Percentiles rank a stretch among this genome's conserved stretches.
These are phyloP conservation scores for Aureobasidium sp. DNA, from an alignment of 2,329 filamentous ascomycete species.

Conservation along the genomic window DNA sequence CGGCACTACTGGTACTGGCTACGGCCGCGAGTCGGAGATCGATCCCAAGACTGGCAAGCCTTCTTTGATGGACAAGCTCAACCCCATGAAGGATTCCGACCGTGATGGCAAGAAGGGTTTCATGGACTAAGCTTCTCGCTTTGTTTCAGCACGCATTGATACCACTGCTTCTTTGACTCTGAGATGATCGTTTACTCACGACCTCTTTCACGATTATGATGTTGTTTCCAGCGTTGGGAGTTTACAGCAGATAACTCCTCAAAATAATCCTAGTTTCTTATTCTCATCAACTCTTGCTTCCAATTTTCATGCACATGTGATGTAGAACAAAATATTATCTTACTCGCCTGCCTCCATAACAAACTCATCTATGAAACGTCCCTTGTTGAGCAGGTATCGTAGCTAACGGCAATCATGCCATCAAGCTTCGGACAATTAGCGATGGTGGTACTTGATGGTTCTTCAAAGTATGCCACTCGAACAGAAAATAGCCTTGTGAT, in stretches of 20 bases:
- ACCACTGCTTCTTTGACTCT: slow-evolving; percentile 6
- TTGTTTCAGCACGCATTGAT: background rate
- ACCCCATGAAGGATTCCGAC: slow-evolving; percentile 48
- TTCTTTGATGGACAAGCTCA: slow-evolving; percentile 46
- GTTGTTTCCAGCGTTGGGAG: slow-evolving; percentile 14
- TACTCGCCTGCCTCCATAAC: too few relatives aligned
- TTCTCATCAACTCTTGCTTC: background rate
- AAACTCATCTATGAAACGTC: too few relatives aligned
- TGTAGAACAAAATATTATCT: too few relatives aligned
- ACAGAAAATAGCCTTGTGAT: too few relatives aligned
- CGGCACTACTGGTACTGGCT: background rate
- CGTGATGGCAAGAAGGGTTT: slow-evolving; percentile 51
- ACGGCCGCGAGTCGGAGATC: slow-evolving; percentile 15
- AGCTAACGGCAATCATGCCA: too few relatives aligned
- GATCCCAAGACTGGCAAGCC: slow-evolving; percentile 33
- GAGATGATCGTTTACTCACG: slow-evolving; percentile 14
- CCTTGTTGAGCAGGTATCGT: too few relatives aligned
- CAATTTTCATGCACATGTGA: background rate
- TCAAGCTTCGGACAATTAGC: too few relatives aligned
- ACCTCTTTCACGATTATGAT: slow-evolving; percentile 16
- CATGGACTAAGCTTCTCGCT: slow-evolving; percentile 37
- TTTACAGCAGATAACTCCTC: slow-evolving; percentile 10
- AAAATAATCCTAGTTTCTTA: slow-evolving; percentile 16
- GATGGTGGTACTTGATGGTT: too few relatives aligned
- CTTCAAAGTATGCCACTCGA: too few relatives aligned